Percentiles rank a stretch among this genome's conserved stretches.
These are phyloP conservation scores for Chimonanthus salicifolius DNA, from an alignment of 164 flowering plant species.

Conservation along the genomic window DNA sequence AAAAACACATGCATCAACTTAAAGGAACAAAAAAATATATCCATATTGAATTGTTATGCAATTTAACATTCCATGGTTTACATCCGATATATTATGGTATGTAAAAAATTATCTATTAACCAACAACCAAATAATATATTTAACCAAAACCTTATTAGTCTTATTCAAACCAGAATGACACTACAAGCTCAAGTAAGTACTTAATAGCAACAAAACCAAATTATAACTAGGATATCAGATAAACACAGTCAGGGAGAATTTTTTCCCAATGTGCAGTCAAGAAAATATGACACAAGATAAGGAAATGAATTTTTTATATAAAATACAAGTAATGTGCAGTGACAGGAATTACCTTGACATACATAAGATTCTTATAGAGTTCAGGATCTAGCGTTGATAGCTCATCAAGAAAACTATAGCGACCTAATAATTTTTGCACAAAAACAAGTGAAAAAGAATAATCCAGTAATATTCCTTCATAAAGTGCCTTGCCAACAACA, in stretches of 20 bases:
- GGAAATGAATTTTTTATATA: background rate
- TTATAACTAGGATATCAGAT: no score
- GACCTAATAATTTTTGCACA: constrained; percentile 93
- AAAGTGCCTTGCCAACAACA: constrained; percentile 99
- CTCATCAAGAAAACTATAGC: constrained; percentile 98
- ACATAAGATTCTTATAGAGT: constrained; percentile 89
- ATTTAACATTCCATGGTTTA: no score
- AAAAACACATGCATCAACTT: no score
- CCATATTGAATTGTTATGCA: no score
- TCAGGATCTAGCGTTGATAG: constrained; percentile 95
- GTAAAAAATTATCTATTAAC: no score
- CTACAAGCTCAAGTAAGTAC: background rate
- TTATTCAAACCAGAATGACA: background rate
- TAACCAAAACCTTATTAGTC: background rate
- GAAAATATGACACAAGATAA: background rate
- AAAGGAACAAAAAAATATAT: no score
- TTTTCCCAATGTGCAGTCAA: background rate
- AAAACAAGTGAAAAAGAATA: constrained; percentile 97
- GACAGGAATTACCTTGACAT: constrained; percentile 72
- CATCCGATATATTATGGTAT: no score
- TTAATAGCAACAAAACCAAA: background rate
- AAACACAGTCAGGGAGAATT: no score
- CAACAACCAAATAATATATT: no score
- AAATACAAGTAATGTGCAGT: background rate
- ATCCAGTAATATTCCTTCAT: constrained; percentile 94